These are phyloP conservation scores for Exophiala spinifera DNA, from an alignment of 2,329 filamentous ascomycete species.

Conservation along the genomic window DNA sequence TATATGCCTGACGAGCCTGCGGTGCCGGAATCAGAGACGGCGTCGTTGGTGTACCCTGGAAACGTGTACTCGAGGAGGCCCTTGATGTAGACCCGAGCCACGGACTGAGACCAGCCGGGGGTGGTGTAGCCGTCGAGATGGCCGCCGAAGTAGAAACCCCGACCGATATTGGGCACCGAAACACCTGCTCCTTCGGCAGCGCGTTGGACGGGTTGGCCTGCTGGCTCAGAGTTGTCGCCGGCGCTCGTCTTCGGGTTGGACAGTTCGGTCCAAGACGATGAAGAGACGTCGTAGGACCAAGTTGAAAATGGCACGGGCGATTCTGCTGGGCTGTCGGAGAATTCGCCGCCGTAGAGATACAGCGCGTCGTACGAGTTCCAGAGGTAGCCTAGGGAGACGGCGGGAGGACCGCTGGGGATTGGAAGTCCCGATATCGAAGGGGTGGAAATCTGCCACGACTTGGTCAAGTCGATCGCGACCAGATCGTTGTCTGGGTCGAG, in stretches of 20 bases:
- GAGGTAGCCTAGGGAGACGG: conserved; percentile 69
- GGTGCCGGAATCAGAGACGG: conserved; percentile 53
- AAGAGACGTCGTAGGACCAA: conserved; percentile 67
- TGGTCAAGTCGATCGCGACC: conserved; percentile 66
- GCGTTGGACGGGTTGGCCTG: conserved; percentile 59
- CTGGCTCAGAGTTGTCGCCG: conserved; percentile 60
- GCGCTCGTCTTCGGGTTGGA: conserved; percentile 58
- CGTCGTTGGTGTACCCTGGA: conserved; percentile 64
- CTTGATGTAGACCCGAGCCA: conserved; percentile 66
- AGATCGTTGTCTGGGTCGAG: conserved; percentile 62
- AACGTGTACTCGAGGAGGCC: conserved; percentile 74
- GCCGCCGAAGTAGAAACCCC: conserved; percentile 76
- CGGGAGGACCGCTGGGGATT: conserved; percentile 65
- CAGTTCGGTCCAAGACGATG: conserved; percentile 62
- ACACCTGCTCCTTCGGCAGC: conserved; percentile 71
- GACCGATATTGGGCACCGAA: conserved; percentile 65
- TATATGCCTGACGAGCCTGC: conserved; percentile 64
- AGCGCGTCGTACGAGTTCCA: conserved; percentile 70
- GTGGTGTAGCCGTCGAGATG: conserved; percentile 66
- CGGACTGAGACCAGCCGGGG: conserved; percentile 64
- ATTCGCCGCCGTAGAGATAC: conserved; percentile 72
- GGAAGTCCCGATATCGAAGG: conserved; percentile 62
- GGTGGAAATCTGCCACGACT: conserved; percentile 65
- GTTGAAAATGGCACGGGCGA: conserved; percentile 60
- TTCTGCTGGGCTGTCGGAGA: conserved; percentile 59